Base-by-base conservation (phyloP, 331 rosid genomes). In the Arachis monticola region DNA sequence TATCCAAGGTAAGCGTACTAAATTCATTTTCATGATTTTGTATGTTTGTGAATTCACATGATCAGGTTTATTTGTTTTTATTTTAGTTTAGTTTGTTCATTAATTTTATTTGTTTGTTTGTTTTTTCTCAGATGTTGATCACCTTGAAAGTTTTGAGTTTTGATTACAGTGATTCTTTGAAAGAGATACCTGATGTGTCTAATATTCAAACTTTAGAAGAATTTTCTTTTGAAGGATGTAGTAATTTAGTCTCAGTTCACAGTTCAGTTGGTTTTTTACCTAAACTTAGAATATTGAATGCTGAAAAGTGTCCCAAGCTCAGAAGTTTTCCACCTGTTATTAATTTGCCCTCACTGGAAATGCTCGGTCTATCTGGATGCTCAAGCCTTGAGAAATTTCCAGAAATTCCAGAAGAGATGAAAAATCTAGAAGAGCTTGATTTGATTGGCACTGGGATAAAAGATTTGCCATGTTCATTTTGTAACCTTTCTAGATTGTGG, bases 141-240 rank as follows among this genome's bases (percentile, higher is more conserved):
- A 12, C 4, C 8, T 3, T 52, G 6, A 53, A 6, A 0, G 52
- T 52, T 53, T 7, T 75, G 56, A 46, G 64, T 27, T 53, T 64
- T 12, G 32, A 55, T 6, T 4, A 11, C 2, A 14, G 13, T 7
- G 1, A 17, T 5, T 22, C 3, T 44, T 27, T 75, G 10, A 40
- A 45, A 0, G 1, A 64, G 9, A 42, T 75, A 55, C 65, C 57
- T 64, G 65, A 75, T 11, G 3, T 75, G 2, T 64, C 79, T 14
- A 7, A 48, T 1, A 3, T 56, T 2, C 64, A 42, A 50, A 69
- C 60, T 27, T 60, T 69, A 5, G 47, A 10, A n/a, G 13, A 14
- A 40, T 12, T 77, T 10, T 17, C 12, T 7, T 58, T 69, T 60
- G 0, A 17, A 27, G 2, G 2, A 0, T 77, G 81, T 51, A 5